A percentile compares a stretch with the other conserved stretches of the same genome.
Conservation (phyloP, 495 filamentous ascomycete species). For the Hyphodiscus hymeniophilus region DNA sequence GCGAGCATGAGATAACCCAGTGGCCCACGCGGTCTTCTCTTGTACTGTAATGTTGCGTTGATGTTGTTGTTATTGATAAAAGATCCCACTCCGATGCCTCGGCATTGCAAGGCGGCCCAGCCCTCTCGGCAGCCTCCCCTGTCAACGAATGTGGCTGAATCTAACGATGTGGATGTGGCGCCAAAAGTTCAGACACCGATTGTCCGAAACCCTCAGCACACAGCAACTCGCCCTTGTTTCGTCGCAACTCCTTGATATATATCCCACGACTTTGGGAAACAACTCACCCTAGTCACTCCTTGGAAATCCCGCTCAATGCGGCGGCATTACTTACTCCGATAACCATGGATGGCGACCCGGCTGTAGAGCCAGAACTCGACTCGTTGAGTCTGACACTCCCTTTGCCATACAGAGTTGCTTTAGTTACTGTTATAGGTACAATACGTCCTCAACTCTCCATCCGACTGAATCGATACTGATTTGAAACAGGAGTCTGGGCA, state of each 20-base stretch:
- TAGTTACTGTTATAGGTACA: constrained; percentile 71
- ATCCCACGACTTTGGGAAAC: too few relatives aligned
- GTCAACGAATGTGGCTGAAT: not conserved
- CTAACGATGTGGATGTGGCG: not conserved
- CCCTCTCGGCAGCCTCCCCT: too few relatives aligned
- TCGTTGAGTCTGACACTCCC: constrained; percentile 76
- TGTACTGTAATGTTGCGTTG: too few relatives aligned
- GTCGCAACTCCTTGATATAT: too few relatives aligned
- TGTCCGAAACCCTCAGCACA: too few relatives aligned
- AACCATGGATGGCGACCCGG: constrained; percentile 72
- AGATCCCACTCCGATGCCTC: too few relatives aligned
- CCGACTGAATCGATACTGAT: constrained; percentile 2
- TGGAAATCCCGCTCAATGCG: constrained; percentile 12
- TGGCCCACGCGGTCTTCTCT: too few relatives aligned
- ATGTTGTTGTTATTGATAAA: too few relatives aligned
- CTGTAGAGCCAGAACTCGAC: constrained; percentile 75
- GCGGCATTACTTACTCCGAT: constrained; percentile 24
- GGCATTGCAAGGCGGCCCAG: too few relatives aligned
- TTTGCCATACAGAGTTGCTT: constrained; percentile 74
- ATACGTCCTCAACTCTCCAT: constrained; percentile 8
- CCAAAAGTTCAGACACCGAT: too few relatives aligned
- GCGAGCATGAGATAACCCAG: too few relatives aligned
- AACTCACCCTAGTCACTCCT: constrained; percentile 19
- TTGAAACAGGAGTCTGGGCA: constrained; percentile 69
- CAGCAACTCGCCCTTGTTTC: too few relatives aligned